Evolutionary conservation across 2,329 filamentous ascomycete species (phyloP), one percentile per base, ranked within the genome.

Genomic region (Monilinia fructicola): DNA sequence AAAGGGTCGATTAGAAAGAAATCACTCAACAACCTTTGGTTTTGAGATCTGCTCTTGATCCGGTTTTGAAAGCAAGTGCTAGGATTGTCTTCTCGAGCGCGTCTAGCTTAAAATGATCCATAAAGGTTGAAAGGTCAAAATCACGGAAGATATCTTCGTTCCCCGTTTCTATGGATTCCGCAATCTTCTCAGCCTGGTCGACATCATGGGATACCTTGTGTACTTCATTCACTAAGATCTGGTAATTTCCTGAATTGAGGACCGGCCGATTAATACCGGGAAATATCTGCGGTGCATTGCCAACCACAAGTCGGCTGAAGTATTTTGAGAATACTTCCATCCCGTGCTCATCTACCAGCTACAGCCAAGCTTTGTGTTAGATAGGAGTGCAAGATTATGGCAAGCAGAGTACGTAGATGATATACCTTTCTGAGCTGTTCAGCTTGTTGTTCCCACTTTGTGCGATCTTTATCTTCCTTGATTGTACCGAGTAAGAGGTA

Each of bases 291-390:
- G 89, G 83, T 74, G 93, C 92, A 87, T 97, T 97, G 80, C 90
- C 89, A 79, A 90, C 90, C 76, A 99, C 87, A 77, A 98, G 84
- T 79, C 94, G 92, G 79, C 92, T 89, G 80, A 99, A 96, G 79
- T 95, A 97, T 83, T 93, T 96, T 69, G 92, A 89, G 78, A 93
- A 97, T 77, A 97, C 93, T 84, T 99, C 96, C 94, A 99, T 99
- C 77, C 93, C 93, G 93, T 96, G 90, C 76, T 94, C 93, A 87
- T 97, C 90, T 81, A 98, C 90, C 78, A 98, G 88, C 91, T 97
- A 65, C 35, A 26, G 26, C 52, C 54, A 61, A 23, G 44, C 63
- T 23, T 50, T 21, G 23, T 55, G 40, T 62, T 58, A 65, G 48
- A 48, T 67, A 18, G 11, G 26, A 42, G 26, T 14, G 67, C 64